phyloP scores from a whole-genome alignment of 139 green algal species.

The Tetradesmus lagerheimii region DNA sequence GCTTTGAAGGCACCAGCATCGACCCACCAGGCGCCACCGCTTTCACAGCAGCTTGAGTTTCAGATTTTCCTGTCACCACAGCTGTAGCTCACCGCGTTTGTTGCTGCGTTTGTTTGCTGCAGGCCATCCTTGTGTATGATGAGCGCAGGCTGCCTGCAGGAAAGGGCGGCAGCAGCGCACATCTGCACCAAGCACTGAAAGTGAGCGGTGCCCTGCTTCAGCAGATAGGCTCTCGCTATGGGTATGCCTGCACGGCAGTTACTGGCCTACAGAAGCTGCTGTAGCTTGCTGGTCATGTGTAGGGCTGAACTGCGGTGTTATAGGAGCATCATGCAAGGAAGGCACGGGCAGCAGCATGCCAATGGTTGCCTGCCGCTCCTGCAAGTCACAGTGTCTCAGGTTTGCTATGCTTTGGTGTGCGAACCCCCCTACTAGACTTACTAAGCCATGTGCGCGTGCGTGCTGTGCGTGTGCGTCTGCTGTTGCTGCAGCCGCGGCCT shows the following conservation, averaged over 20 bases:
- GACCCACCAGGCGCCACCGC: neutral
- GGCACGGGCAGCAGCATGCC: too few relatives aligned
- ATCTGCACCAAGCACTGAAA: neutral
- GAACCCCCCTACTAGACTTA: too few relatives aligned
- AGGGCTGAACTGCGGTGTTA: too few relatives aligned
- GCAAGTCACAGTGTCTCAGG: too few relatives aligned
- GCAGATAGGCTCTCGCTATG: neutral
- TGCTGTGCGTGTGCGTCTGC: too few relatives aligned
- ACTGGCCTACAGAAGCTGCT: neutral
- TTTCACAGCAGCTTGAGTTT: neutral
- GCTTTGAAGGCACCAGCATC: neutral
- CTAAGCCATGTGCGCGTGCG: too few relatives aligned
- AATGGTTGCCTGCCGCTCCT: too few relatives aligned
- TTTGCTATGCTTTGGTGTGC: too few relatives aligned
- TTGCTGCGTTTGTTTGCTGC: neutral
- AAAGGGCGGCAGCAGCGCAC: neutral
- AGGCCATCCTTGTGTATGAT: constrained; percentile 19
- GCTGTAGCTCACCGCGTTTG: neutral
- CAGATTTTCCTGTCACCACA: neutral
- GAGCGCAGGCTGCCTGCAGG: neutral
- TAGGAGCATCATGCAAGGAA: too few relatives aligned
- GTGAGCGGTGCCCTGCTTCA: neutral
- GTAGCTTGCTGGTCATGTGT: neutral
- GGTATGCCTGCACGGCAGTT: neutral
- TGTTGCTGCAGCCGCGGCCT: neutral